These are phyloP conservation scores for Purpureocillium lavendulum DNA, from an alignment of 2,329 filamentous ascomycete species.

Conservation along the genomic window DNA sequence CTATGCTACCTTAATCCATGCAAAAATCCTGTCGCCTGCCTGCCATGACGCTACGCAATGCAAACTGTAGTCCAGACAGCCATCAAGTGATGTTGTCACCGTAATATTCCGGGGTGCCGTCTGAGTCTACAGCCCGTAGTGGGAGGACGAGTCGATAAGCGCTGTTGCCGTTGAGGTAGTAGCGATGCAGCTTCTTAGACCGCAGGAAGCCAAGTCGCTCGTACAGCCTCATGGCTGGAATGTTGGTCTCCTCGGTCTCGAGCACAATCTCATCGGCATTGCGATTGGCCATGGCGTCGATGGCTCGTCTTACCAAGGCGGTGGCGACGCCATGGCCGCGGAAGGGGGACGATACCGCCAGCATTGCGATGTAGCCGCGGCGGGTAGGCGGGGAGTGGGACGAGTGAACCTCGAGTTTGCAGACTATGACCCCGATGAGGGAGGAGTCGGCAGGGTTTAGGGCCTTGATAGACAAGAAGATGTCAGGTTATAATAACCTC, in stretches of 20 bases:
- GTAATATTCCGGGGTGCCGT: constrained; percentile 26
- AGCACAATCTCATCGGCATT: constrained; percentile 91
- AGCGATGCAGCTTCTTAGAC: constrained; percentile 87
- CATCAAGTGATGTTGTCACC: constrained; percentile 18
- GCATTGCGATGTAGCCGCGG: constrained; percentile 96
- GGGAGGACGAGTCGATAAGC: constrained; percentile 84
- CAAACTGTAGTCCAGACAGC: too few species aligned
- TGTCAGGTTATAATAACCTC: too few species aligned
- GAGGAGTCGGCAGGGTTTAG: constrained; percentile 49
- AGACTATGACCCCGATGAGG: constrained; percentile 86
- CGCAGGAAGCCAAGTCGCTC: constrained; percentile 86
- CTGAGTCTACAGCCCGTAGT: constrained; percentile 48
- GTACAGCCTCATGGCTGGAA: constrained; percentile 83
- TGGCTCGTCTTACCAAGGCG: constrained; percentile 77
- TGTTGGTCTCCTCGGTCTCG: constrained; percentile 92
- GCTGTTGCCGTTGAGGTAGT: constrained; percentile 94
- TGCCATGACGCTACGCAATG: too few species aligned
- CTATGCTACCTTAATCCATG: neutral
- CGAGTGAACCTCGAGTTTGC: constrained; percentile 85
- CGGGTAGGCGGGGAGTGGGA: constrained; percentile 66
- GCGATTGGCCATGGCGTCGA: constrained; percentile 79
- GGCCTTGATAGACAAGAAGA: constrained; percentile 31
- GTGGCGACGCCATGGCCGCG: constrained; percentile 84
- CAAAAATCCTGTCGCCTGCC: neutral
- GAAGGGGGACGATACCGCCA: constrained; percentile 76